phyloP scores from a whole-genome alignment of 805 yeast species.

The Trichomonascus vanleenenianus region DNA sequence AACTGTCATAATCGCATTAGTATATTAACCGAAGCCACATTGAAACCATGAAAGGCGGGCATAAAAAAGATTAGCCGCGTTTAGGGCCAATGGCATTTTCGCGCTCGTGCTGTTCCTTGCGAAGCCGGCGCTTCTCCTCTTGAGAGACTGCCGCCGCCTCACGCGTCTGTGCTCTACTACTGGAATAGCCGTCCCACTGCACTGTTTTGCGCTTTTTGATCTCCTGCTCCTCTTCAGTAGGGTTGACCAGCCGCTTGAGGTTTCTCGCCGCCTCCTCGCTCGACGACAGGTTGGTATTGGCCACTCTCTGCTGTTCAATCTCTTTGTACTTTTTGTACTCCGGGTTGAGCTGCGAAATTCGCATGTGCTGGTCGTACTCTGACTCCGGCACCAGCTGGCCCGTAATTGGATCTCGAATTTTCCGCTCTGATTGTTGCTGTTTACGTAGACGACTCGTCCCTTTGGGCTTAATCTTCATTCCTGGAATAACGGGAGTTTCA shows the following conservation, averaged over 20 bases:
- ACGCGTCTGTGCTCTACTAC: constrained; percentile 17
- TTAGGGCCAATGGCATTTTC: constrained; percentile 9
- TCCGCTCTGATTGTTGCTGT: constrained; percentile 23
- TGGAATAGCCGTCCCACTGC: constrained; percentile 1
- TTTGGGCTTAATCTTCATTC: constrained; percentile 57
- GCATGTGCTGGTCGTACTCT: constrained; percentile 59
- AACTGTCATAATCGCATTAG: neutral
- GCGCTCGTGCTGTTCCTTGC: constrained; percentile 10
- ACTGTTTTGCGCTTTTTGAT: constrained; percentile 15
- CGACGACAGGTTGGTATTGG: constrained; percentile 29
- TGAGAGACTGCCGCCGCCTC: constrained; percentile 4
- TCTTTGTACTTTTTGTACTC: constrained; percentile 59
- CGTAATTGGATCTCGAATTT: constrained; percentile 73
- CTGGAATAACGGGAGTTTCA: constrained; percentile 6
- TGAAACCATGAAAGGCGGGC: no score
- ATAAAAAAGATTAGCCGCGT: neutral
- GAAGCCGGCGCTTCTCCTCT: constrained; percentile 12
- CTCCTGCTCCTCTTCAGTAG: constrained; percentile 19
- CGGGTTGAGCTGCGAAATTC: constrained; percentile 67
- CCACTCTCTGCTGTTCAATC: constrained; percentile 24
- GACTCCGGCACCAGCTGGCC: constrained; percentile 61
- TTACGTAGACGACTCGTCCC: constrained; percentile 57
- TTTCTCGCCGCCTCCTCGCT: constrained; percentile 29
- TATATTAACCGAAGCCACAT: neutral
- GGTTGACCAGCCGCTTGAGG: constrained; percentile 30